These are phyloP conservation scores for Thelephora aurantiotincta DNA, from an alignment of 768 basidiomycete genomes.

Conservation along the genomic window DNA sequence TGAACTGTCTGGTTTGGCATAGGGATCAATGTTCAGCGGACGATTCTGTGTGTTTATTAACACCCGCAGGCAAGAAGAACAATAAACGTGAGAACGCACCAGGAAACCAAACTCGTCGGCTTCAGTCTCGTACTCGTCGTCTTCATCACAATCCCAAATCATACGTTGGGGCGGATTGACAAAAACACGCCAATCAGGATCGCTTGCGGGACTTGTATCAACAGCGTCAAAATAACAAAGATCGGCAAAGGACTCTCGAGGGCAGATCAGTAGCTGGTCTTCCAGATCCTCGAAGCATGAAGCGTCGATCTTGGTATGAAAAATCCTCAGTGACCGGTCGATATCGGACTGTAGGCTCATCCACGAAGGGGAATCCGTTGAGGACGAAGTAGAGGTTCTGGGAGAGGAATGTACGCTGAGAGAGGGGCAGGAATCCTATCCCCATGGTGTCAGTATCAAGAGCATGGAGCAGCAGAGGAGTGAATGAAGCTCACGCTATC, in stretches of 20 bases:
- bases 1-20: not conserved
- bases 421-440: too few species aligned
- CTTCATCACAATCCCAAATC: not conserved
- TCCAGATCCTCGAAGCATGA: conserved; percentile 27
- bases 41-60: not conserved
- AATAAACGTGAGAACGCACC: not conserved
- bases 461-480: too few species aligned
- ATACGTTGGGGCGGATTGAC: not conserved
- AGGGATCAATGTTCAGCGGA: not conserved
- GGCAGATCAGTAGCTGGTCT: conserved; percentile 25
- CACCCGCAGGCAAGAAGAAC: too few species aligned
- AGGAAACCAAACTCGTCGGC: not conserved
- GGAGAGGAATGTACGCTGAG: too few species aligned
- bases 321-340: not conserved
- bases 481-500: too few species aligned
- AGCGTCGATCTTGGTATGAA: conserved; percentile 24
- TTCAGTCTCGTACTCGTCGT: not conserved
- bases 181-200: not conserved
- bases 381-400: not conserved
- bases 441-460: too few species aligned
- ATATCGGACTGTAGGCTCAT: not conserved
- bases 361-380: not conserved
- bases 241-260: conserved; percentile 27
- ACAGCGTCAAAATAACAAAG: conserved; percentile 27
- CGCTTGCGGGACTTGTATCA: not conserved